Evolutionary conservation across 768 basidiomycete genomes (phyloP).

Genomic region (Macrolepiota fuliginosa): DNA sequence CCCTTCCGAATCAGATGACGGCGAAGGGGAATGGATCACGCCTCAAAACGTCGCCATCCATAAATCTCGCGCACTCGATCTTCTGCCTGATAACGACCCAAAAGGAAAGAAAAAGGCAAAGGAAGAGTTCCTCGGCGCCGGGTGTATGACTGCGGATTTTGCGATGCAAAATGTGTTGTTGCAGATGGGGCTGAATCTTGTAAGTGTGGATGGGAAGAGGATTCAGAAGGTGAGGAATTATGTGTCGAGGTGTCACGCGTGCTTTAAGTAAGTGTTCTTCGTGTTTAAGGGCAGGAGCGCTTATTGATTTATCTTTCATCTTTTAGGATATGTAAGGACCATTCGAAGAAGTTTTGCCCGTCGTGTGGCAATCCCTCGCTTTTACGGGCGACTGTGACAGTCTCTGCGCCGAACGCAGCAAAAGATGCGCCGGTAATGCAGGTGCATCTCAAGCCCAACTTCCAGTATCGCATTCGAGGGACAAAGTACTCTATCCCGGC

Average conservation of each 20-base stretch:
- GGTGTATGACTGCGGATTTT: constrained; percentile 98
- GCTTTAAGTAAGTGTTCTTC: constrained; percentile 81
- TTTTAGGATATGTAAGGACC: constrained; percentile 89
- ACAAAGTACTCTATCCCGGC: constrained; percentile 91
- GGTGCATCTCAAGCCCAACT: constrained; percentile 93
- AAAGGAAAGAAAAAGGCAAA: constrained; percentile 36
- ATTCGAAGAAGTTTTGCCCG: constrained; percentile 94
- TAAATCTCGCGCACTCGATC: constrained; percentile 83
- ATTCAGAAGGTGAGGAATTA: constrained; percentile 93
- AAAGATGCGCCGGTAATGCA: constrained; percentile 69
- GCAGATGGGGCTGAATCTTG: constrained; percentile 89
- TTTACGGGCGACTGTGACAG: constrained; percentile 86
- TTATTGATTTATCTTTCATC: not conserved
- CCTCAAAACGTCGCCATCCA: constrained; percentile 81
- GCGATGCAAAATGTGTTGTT: constrained; percentile 98
- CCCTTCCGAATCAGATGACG: constrained; percentile 76
- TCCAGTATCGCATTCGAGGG: constrained; percentile 89
- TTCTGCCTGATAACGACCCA: constrained; percentile 59
- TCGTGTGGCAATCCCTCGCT: constrained; percentile 94
- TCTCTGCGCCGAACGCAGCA: constrained; percentile 61
- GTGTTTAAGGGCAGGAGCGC: too few species aligned
- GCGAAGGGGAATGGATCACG: constrained; percentile 97
- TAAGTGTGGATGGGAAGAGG: constrained; percentile 86
- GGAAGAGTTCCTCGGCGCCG: constrained; percentile 52
- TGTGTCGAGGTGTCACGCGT: constrained; percentile 96